Conservation (phyloP, 2,329 filamentous ascomycete genomes). For the Exophiala dermatitidis region DNA sequence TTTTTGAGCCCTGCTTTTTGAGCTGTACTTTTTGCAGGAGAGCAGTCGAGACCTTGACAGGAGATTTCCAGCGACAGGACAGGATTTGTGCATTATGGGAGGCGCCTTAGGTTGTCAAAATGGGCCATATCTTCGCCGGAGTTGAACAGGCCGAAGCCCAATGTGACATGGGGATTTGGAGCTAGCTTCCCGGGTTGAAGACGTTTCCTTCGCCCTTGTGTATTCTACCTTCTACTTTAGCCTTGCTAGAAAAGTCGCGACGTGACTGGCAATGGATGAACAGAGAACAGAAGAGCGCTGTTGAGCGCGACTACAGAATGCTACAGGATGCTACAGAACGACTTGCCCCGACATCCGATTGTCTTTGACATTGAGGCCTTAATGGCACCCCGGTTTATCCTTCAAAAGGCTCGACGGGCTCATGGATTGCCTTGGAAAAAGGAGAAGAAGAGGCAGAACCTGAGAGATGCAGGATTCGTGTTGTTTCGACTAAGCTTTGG, state of each 20-base stretch:
- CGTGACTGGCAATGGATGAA: neutral
- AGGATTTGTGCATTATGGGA: conserved; percentile 21
- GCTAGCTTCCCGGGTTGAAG: conserved; percentile 14
- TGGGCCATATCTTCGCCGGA: conserved; percentile 10
- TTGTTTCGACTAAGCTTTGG: no score
- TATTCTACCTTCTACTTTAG: conserved; percentile 24
- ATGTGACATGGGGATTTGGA: conserved; percentile 10
- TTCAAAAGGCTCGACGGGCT: no score
- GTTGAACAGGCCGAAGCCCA: conserved; percentile 7
- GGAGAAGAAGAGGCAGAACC: no score
- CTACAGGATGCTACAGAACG: no score
- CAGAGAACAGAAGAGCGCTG: neutral
- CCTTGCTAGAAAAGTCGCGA: conserved; percentile 14
- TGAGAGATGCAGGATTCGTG: no score
- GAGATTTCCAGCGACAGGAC: conserved; percentile 12
- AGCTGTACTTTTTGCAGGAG: neutral
- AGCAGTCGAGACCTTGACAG: conserved; percentile 5
- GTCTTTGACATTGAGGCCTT: no score
- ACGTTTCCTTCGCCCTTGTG: conserved; percentile 18
- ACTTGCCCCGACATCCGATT: no score
- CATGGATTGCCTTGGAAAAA: no score
- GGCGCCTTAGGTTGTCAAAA: conserved; percentile 20
- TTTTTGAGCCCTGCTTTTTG: conserved; percentile 5
- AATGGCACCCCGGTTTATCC: no score
- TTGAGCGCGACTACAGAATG: no score